These are phyloP conservation scores for Suillus alpinus DNA, from an alignment of 768 basidiomycete species.

Conservation along the genomic window DNA sequence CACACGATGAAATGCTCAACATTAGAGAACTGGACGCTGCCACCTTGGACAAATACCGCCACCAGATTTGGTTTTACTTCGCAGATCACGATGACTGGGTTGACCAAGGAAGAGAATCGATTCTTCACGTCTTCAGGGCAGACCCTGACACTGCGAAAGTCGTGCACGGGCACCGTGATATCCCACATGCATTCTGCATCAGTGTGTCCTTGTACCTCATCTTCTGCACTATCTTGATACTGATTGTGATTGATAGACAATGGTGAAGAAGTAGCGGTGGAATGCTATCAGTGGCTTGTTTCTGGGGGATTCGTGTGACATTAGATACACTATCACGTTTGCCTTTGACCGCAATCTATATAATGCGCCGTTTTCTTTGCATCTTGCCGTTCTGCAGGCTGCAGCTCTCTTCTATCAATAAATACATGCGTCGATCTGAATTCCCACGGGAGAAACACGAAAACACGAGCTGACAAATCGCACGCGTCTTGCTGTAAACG, in stretches of 20 bases:
- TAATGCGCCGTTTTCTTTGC: not conserved
- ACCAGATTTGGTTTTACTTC: conserved; percentile 53
- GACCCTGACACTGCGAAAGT: conserved; percentile 33
- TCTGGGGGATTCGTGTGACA: not conserved
- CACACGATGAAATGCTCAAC: conserved; percentile 63
- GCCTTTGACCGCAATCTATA: not conserved
- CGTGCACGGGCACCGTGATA: conserved; percentile 42
- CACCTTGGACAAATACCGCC: conserved; percentile 39
- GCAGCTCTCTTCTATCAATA: not conserved
- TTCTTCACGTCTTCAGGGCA: conserved; percentile 41
- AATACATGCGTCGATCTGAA: not conserved
- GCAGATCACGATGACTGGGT: conserved; percentile 70
- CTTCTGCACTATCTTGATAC: not conserved
- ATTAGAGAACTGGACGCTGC: conserved; percentile 52
- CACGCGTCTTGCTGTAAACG: not conserved
- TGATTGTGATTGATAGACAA: conserved; percentile 40
- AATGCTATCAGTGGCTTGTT: conserved; percentile 46
- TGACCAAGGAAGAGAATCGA: conserved; percentile 46
- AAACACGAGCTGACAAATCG: conserved; percentile 3
- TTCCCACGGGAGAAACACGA: not conserved
- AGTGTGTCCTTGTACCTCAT: conserved; percentile 39
- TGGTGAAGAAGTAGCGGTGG: conserved; percentile 44
- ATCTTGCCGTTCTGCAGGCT: not conserved
- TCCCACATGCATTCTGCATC: conserved; percentile 76
- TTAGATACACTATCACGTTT: not conserved